Base-by-base conservation (phyloP, 768 basidiomycete genomes). In the Leccinum longicurvipes region DNA sequence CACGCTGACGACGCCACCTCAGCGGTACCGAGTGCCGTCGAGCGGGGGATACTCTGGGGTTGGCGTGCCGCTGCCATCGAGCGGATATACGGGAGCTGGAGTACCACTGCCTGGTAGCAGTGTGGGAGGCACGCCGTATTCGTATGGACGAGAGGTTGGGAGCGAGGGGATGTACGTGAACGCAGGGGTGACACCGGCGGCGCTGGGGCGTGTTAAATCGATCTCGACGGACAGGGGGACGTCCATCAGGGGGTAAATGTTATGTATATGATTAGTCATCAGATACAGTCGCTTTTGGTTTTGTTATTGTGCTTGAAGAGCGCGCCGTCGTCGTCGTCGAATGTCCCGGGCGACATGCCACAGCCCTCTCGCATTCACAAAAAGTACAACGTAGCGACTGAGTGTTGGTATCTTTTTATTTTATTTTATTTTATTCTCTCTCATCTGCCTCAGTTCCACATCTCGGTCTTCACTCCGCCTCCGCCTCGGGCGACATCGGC, bases 401-500 rank as follows among this genome's bases (percentile, higher is more conserved):
- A 83, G 3, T 82, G 81, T 81, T 50, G 23, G 81, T 65, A 3
- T 8, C 6, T 6, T 4, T n/a, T 6, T 6, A 23, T 5, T 4
- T 5, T 3, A 5, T 5, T 4, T 17, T 27, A 15, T 14, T 24
- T 4, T 17, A 48, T 29, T 42, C 49, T 51, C 10, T 36, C 47
- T 25, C 4, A 45, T n/a, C 42, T 36, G 5, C 14, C 15, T 0
- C 53, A 92, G 90, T 89, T 63, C 85, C 88, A 31, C 85, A 83
- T 62, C 84, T 89, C 36, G 88, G 87, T 41, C 73, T 91, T 1
- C 89, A 91, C 65, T 81, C 86, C 21, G 89, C 89, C 34, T 87
- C 89, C 14, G 85, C 82, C 5, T 83, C 86, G 25, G 95, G 95
- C 51, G 93, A 99, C 71, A 79, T 96, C 50, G 95, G 93, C 4